A percentile compares a stretch with the other conserved stretches of the same genome.
These are phyloP conservation scores for Leccinum obscurum DNA, from an alignment of 768 basidiomycete genomes.

Conservation along the genomic window DNA sequence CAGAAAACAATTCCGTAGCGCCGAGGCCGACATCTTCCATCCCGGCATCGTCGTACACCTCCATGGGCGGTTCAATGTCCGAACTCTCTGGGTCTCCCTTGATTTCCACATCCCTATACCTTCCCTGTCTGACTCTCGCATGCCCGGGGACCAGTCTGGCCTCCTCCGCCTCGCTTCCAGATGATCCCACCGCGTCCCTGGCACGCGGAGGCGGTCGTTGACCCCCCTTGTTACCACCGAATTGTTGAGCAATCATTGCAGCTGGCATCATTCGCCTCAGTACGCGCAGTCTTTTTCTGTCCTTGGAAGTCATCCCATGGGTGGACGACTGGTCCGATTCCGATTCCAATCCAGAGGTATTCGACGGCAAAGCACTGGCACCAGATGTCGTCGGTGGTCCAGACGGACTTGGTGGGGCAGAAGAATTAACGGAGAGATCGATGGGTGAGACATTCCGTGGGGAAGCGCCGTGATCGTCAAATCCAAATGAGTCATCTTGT, in stretches of 20 bases:
- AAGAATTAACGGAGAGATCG: background rate
- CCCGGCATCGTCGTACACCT: background rate
- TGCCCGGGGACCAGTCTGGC: conserved; percentile 52
- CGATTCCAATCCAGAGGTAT: conserved; percentile 16
- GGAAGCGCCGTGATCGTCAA: conserved; percentile 8
- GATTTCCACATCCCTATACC: conserved; percentile 41
- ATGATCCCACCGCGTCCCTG: conserved; percentile 11
- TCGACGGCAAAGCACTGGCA: conserved; percentile 17
- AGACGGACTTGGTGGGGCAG: conserved; percentile 19
- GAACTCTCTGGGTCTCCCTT: conserved; percentile 68
- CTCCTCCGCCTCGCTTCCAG: conserved; percentile 36
- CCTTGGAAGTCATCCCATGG: conserved; percentile 26
- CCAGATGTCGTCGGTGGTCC: conserved; percentile 19
- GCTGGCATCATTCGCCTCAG: conserved; percentile 55
- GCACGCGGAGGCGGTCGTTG: conserved; percentile 13
- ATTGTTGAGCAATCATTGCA: conserved; percentile 45
- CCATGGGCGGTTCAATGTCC: conserved; percentile 31
- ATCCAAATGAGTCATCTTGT: conserved; percentile 16
- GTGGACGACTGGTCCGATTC: conserved; percentile 21
- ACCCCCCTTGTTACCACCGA: conserved; percentile 17
- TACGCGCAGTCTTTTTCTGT: conserved; percentile 38
- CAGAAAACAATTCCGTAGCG: conserved; percentile 13
- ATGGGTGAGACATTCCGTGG: conserved; percentile 9
- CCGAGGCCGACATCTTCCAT: background rate
- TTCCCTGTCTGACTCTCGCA: conserved; percentile 42